phyloP scores from a whole-genome alignment of 176 grass and related monocot genomes.

The Musa acuminata region DNA sequence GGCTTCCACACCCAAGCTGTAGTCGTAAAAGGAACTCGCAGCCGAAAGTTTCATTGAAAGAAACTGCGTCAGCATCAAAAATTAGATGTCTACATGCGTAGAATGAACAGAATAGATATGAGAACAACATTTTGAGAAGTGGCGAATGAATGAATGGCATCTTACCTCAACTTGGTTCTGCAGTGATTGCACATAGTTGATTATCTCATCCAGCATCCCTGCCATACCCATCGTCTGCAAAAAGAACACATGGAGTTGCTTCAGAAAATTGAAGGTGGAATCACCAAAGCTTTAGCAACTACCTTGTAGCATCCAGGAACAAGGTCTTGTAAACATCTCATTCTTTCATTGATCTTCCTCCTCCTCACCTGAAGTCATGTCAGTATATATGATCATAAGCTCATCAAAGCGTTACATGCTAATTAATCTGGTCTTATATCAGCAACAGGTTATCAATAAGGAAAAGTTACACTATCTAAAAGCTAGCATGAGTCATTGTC shows the following conservation, averaged over 20 bases:
- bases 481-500: no score
- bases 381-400: not conserved
- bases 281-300: not conserved
- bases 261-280: not conserved
- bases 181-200: conserved; percentile 21
- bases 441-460: no score
- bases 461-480: no score
- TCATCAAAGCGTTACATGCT: no score
- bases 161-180: conserved; percentile 28
- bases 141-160: not conserved
- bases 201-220: conserved; percentile 21
- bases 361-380: conserved; percentile 16
- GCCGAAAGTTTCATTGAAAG: conserved; percentile 21
- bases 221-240: conserved; percentile 20
- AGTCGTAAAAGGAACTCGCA: conserved; percentile 10
- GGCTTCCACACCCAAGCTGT: not conserved
- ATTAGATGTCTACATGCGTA: not conserved
- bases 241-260: not conserved
- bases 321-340: conserved; percentile 16
- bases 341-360: conserved; percentile 22
- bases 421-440: no score
- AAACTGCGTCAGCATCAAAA: not conserved
- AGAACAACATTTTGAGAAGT: not conserved
- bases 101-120: not conserved
- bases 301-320: conserved; percentile 27